Evolutionary conservation across 805 yeast species (phyloP).

Genomic region (Yarrowia porcina): DNA sequence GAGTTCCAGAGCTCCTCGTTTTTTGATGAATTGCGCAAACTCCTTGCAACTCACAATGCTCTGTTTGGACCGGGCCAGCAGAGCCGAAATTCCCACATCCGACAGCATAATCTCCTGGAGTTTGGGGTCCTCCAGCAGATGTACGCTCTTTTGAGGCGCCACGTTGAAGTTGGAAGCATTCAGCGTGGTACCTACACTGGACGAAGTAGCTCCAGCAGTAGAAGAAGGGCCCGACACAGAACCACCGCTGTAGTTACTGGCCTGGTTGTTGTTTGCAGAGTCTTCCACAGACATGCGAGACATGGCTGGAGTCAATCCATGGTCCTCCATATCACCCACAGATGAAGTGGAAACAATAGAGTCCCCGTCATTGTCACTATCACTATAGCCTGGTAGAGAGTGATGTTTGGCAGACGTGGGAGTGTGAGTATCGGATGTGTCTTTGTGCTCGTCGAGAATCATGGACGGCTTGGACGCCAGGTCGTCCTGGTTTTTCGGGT

Average conservation of each 20-base stretch:
- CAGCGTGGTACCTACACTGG: background rate
- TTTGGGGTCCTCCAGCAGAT: conserved; percentile 39
- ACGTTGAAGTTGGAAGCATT: conserved; percentile 25
- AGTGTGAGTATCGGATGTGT: background rate
- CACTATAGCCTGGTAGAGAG: conserved; percentile 5
- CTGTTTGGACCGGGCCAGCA: conserved; percentile 72
- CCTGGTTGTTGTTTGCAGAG: too few relatives aligned
- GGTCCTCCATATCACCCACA: conserved; percentile 18
- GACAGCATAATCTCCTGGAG: conserved; percentile 38
- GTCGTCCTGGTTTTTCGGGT: conserved; percentile 5
- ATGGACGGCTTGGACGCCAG: conserved; percentile 12
- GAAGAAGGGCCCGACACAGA: background rate
- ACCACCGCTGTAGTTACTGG: background rate
- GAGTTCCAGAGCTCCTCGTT: conserved; percentile 72
- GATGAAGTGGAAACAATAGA: background rate
- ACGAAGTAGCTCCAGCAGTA: background rate
- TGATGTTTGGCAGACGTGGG: background rate
- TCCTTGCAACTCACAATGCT: conserved; percentile 82
- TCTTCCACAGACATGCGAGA: conserved; percentile 1
- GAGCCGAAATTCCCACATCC: conserved; percentile 63
- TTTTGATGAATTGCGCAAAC: conserved; percentile 70
- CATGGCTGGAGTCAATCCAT: conserved; percentile 14
- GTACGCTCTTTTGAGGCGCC: conserved; percentile 25
- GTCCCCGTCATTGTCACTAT: conserved; percentile 18
- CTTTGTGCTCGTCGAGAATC: conserved; percentile 5